Evolutionary conservation across 2,329 filamentous ascomycete species (phyloP).

Genomic region (Dactylellina sp.): DNA sequence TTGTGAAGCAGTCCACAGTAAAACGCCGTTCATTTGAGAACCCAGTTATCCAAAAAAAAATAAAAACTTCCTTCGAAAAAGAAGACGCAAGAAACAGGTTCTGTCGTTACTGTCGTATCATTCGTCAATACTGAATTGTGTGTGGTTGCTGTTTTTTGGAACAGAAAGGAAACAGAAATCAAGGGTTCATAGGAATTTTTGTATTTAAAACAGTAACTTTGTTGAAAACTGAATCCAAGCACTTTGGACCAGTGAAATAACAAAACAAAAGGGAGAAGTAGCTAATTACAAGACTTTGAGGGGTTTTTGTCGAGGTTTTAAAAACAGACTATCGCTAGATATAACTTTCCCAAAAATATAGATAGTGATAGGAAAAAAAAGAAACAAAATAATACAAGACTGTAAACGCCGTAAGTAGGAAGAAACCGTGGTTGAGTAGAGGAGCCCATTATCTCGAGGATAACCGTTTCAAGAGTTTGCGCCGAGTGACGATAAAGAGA

Average conservation of each 20-base stretch:
- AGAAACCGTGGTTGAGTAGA: slow-evolving; percentile 17
- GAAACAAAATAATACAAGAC: slow-evolving; percentile 28
- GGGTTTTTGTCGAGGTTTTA: slow-evolving; percentile 34
- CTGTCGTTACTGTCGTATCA: slow-evolving; percentile 47
- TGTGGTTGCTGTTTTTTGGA: slow-evolving; percentile 37
- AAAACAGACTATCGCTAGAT: slow-evolving; percentile 38
- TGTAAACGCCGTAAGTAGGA: slow-evolving; percentile 32
- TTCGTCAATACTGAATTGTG: slow-evolving; percentile 30
- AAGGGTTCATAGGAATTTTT: slow-evolving; percentile 43
- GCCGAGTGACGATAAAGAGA: slow-evolving; percentile 33
- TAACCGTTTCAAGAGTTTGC: slow-evolving; percentile 51
- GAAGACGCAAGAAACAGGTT: slow-evolving; percentile 30
- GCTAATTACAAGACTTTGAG: slow-evolving; percentile 55
- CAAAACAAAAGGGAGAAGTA: slow-evolving; percentile 9
- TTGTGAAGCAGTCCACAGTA: neutral
- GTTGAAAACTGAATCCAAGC: slow-evolving; percentile 50
- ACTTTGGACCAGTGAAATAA: slow-evolving; percentile 51
- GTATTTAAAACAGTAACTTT: slow-evolving; percentile 52
- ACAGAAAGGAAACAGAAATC: slow-evolving; percentile 13
- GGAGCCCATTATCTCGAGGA: slow-evolving; percentile 35
- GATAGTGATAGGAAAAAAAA: slow-evolving; percentile 28
- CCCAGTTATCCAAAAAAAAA: slow-evolving; percentile 14
- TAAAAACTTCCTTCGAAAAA: slow-evolving; percentile 10
- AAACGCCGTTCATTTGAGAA: slow-evolving; percentile 15
- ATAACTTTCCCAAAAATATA: slow-evolving; percentile 48